Conservation (phyloP, 805 yeast genomes). For the Grigorovia yakushimaensis region DNA sequence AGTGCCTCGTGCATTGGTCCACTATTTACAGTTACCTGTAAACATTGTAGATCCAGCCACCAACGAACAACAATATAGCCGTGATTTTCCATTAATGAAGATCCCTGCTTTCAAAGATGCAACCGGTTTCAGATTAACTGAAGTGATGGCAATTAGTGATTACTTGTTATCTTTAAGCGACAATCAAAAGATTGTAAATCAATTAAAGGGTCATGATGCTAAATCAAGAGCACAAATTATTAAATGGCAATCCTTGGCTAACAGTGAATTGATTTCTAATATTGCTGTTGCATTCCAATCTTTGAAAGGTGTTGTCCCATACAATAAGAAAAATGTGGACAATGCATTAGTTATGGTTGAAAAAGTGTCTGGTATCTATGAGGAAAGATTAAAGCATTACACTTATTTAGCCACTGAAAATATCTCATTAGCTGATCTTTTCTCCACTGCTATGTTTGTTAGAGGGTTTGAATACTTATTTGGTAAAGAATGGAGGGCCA, state of each 20-base stretch:
- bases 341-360: slow-evolving; percentile 33
- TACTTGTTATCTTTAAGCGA: slow-evolving; percentile 35
- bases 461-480: slow-evolving; percentile 51
- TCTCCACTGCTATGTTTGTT: slow-evolving; percentile 37
- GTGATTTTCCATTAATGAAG: slow-evolving; percentile 54
- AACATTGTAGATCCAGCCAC: slow-evolving; percentile 31
- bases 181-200: slow-evolving; percentile 29
- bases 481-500: slow-evolving; percentile 55
- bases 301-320: slow-evolving; percentile 55
- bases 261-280: slow-evolving; percentile 49
- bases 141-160: slow-evolving; percentile 53
- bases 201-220: slow-evolving; percentile 43
- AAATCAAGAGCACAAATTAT: slow-evolving; percentile 36
- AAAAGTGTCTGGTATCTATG: slow-evolving; percentile 36
- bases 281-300: slow-evolving; percentile 47
- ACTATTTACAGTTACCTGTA: slow-evolving; percentile 51
- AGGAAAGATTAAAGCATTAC: slow-evolving; percentile 46
- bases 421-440: slow-evolving; percentile 56
- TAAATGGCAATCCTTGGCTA: slow-evolving; percentile 70
- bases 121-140: slow-evolving; percentile 63
- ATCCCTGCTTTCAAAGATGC: slow-evolving; percentile 63
- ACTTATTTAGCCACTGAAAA: slow-evolving; percentile 67
- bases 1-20: slow-evolving; percentile 43
- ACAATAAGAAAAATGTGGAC: slow-evolving; percentile 63
- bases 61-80: slow-evolving; percentile 32